Base-by-base conservation (phyloP, 1,139 yeast species). In the Blastobotrys arbuscula region DNA sequence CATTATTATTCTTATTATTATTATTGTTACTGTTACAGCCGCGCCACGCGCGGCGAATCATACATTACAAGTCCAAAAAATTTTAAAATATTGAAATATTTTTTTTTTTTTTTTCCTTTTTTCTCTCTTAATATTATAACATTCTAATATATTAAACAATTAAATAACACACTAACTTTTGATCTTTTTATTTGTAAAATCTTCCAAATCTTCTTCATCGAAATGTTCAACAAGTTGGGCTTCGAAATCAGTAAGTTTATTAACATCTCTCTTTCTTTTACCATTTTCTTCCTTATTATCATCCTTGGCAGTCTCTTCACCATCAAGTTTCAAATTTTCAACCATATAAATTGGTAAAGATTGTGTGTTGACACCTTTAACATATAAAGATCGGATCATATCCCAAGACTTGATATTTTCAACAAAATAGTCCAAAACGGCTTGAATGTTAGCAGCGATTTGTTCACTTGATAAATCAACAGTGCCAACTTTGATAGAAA, bases 191-290 rank as follows among this genome's bases (percentile, higher is more conserved):
- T 68, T 64, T 28, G 68, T 59, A 55, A 72, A 67, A 40, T 72
- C 57, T 39, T 66, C 66, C 46, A 71, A 54, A 44, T 82, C 85
- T 9, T 72, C 75, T 53, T 84, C 89, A 55, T 82, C 82, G 49
- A 84, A 84, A 65, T 89, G 78, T 70, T 88, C 96, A 63, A 84
- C 76, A 70, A 89, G 77, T 43, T 88, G 87, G 62, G 76, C 76
- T 60, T 87, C 95, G 67, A 84, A 85, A 26, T 77, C 72, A 47
- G 85, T 72, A 49, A 81, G 71, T 54, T 72, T 73, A 49, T 66
- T 64, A 34, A 61, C 54, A 52, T 59, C 67, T 38, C 69, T 71
- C 44, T 72, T 70, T 33, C 65, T 60, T 44, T 47, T 28, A 59
- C 65, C 37, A 58, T 54, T 34, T 68, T 72, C 16, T 15, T 57